These are phyloP conservation scores for Candida insectalens DNA, from an alignment of 805 yeast species.

Conservation along the genomic window DNA sequence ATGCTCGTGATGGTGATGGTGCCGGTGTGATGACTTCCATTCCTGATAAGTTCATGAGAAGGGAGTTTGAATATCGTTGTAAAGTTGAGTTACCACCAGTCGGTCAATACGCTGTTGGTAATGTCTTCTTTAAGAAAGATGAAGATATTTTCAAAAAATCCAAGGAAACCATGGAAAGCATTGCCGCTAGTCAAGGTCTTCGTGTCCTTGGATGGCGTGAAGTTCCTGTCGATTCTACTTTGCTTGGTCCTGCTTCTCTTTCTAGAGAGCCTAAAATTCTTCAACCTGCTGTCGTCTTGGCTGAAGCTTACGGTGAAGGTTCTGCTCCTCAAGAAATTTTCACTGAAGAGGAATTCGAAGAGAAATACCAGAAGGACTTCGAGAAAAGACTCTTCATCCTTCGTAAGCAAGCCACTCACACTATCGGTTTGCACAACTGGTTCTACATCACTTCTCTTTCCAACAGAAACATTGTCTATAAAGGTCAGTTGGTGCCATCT, in stretches of 20 bases:
- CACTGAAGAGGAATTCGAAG: conserved; percentile 43
- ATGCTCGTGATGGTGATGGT: conserved; percentile 97
- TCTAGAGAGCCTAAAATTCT: conserved; percentile 86
- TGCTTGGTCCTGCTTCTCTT: conserved; percentile 89
- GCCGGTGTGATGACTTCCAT: conserved; percentile 93
- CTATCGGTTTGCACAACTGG: conserved; percentile 94
- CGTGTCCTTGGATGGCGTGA: conserved; percentile 89
- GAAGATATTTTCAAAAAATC: conserved; percentile 60
- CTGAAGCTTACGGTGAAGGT: conserved; percentile 35
- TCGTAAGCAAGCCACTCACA: conserved; percentile 82
- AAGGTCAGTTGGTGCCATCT: conserved; percentile 94
- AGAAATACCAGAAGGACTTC: conserved; percentile 51
- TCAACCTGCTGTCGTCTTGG: conserved; percentile 86
- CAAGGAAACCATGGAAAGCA: conserved; percentile 66
- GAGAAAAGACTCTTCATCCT: conserved; percentile 78
- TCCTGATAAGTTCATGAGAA: conserved; percentile 77
- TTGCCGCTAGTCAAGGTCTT: conserved; percentile 69
- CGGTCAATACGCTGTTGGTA: conserved; percentile 94
- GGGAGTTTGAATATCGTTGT: conserved; percentile 72
- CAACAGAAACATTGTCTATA: conserved; percentile 84
- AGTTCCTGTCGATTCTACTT: conserved; percentile 91
- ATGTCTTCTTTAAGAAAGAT: conserved; percentile 86
- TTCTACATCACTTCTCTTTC: conserved; percentile 92
- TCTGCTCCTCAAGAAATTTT: conserved; percentile 23
- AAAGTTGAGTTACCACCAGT: conserved; percentile 58